Evolutionary conservation across 2,329 filamentous ascomycete species (phyloP).

Genomic region (Alternaria brassicicola): DNA sequence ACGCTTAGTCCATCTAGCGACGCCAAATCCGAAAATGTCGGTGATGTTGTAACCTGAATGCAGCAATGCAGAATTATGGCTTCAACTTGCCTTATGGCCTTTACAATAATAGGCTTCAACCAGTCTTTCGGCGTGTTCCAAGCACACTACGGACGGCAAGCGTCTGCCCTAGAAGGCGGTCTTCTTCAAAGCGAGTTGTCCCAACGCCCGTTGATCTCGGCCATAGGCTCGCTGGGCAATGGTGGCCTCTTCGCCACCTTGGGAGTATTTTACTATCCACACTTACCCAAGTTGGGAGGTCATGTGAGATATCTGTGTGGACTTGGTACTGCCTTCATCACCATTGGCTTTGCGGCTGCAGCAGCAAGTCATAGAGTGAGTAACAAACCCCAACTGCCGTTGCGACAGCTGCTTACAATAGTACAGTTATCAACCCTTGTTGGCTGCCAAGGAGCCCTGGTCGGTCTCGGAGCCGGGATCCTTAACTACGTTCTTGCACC

Average conservation of each 20-base stretch:
- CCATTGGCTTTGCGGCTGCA: constrained; percentile 22
- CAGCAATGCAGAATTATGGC: constrained; percentile 23
- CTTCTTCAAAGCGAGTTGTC: constrained; percentile 14
- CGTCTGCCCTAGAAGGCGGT: constrained; percentile 19
- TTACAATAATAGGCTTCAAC: constrained; percentile 24
- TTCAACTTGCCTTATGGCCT: constrained; percentile 20
- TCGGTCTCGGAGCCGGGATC: constrained; percentile 54
- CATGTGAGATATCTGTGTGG: constrained; percentile 23
- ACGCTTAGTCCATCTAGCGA: not conserved
- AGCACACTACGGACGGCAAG: constrained; percentile 26
- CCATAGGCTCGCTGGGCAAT: constrained; percentile 27
- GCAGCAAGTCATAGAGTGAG: constrained; percentile 25
- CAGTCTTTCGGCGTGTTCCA: constrained; percentile 29
- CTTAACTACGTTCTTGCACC: constrained; percentile 54
- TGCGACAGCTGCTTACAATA: constrained; percentile 2
- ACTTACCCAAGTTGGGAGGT: constrained; percentile 24
- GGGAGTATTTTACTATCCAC: constrained; percentile 23
- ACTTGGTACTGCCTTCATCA: constrained; percentile 18
- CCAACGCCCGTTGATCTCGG: constrained; percentile 21
- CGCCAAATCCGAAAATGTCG: constrained; percentile 5
- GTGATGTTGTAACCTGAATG: constrained; percentile 16
- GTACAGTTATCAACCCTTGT: constrained; percentile 49
- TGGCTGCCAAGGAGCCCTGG: constrained; percentile 53
- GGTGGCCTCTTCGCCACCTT: constrained; percentile 28
- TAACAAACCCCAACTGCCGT: not conserved